phyloP scores from a whole-genome alignment of 352 stramenopile species.

The Pythium insidiosum region DNA sequence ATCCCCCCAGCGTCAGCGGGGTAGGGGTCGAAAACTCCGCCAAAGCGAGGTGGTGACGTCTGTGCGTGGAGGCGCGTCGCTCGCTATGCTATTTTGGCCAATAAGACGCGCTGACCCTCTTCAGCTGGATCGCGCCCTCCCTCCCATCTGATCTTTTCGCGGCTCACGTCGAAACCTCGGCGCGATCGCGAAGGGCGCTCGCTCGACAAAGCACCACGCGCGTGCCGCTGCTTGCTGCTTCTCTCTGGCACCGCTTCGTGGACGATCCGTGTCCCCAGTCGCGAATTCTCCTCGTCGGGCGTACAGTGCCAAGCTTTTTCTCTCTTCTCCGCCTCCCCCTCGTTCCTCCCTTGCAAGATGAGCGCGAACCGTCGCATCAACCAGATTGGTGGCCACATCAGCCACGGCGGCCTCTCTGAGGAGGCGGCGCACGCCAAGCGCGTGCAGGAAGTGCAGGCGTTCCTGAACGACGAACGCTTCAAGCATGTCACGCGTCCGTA shows the following conservation, averaged over 20 bases:
- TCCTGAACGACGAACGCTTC: slow-evolving; percentile 70
- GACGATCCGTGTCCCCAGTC: slow-evolving; percentile 12
- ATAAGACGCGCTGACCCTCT: slow-evolving; percentile 3
- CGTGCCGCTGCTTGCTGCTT: neutral
- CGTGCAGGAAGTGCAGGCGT: slow-evolving; percentile 65
- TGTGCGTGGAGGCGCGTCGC: slow-evolving; percentile 28
- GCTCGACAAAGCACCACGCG: no score
- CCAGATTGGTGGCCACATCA: slow-evolving; percentile 66
- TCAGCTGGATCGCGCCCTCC: neutral
- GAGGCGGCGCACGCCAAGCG: slow-evolving; percentile 54
- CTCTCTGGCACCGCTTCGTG: no score
- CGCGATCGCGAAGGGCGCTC: neutral
- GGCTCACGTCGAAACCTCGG: slow-evolving; percentile 18
- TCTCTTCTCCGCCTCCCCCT: no score
- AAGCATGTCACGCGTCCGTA: slow-evolving; percentile 76
- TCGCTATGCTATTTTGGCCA: slow-evolving; percentile 17
- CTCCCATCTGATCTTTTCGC: slow-evolving; percentile 20
- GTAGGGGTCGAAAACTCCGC: slow-evolving; percentile 7
- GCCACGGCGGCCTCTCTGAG: slow-evolving; percentile 33
- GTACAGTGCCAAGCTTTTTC: no score
- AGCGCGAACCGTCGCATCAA: slow-evolving; percentile 64
- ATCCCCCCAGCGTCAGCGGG: slow-evolving; percentile 11
- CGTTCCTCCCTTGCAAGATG: slow-evolving; percentile 19
- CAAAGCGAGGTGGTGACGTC: slow-evolving; percentile 40
- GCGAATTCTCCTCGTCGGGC: slow-evolving; percentile 10